A percentile compares a stretch with the other conserved stretches of the same genome.
phyloP scores from a whole-genome alignment of 1,284 basidiomycete genomes.

The Calocybe gambosa region DNA sequence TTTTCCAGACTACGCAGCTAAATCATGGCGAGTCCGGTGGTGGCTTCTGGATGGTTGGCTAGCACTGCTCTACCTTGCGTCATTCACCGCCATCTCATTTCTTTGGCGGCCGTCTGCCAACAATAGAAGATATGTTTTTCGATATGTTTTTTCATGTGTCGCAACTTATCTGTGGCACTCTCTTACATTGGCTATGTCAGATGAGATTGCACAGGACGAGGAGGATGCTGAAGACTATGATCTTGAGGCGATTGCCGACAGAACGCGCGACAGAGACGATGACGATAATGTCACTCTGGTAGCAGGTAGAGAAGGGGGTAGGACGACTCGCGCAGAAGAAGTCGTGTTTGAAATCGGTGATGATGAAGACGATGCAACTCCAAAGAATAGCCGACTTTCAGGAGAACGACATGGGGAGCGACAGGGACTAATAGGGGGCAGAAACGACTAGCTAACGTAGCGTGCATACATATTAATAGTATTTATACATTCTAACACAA shows the following conservation, averaged over 20 bases:
- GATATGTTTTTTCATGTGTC: conserved; percentile 8
- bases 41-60: conserved; percentile 97
- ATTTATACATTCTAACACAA: conserved; percentile 10
- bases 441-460: conserved; percentile 14
- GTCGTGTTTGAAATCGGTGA: conserved; percentile 91
- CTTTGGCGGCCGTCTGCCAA: conserved; percentile 92
- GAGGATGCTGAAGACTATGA: conserved; percentile 92
- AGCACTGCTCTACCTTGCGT: conserved; percentile 75
- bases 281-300: conserved; percentile 68
- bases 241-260: conserved; percentile 63
- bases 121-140: conserved; percentile 76
- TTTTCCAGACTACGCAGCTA: conserved; percentile 78
- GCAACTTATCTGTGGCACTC: conserved; percentile 23
- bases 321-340: conserved; percentile 52
- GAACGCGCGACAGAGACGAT: conserved; percentile 47
- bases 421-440: conserved; percentile 50
- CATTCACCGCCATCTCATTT: conserved; percentile 81
- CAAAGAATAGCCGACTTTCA: conserved; percentile 49
- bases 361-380: conserved; percentile 46
- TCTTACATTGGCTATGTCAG: conserved; percentile 75
- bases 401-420: conserved; percentile 52
- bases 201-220: conserved; percentile 84
- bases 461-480: conserved; percentile 17
- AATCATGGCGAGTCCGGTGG: conserved; percentile 94
- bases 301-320: conserved; percentile 39